Conservation (phyloP, 306 rosid species). For the Glycyrrhiza uralensis region DNA sequence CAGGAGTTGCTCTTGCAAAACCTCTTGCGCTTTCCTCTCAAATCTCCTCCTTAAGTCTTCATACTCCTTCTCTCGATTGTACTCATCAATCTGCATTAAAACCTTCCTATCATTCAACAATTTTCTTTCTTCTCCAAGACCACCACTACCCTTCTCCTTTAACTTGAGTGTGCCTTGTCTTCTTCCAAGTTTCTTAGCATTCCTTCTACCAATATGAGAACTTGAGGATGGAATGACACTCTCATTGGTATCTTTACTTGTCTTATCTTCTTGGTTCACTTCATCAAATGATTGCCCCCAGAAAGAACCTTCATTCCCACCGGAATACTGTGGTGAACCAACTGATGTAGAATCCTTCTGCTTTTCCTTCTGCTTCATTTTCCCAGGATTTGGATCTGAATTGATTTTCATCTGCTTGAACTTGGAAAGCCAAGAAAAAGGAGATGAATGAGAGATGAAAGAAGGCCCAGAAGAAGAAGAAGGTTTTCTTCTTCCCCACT, state of each 20-base stretch:
- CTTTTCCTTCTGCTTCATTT: slow-evolving; percentile 37
- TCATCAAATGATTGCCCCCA: slow-evolving; percentile 55
- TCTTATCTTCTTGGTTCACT: slow-evolving; percentile 36
- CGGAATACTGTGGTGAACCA: slow-evolving; percentile 22
- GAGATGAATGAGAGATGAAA: slow-evolving; percentile 50
- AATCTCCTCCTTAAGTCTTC: slow-evolving; percentile 41
- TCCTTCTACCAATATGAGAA: slow-evolving; percentile 20
- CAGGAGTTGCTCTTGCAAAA: slow-evolving; percentile 32
- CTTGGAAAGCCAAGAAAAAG: slow-evolving; percentile 75
- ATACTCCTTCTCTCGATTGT: slow-evolving; percentile 34
- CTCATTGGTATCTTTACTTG: slow-evolving; percentile 31
- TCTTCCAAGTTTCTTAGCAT: slow-evolving; percentile 22
- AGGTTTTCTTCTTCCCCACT: slow-evolving; percentile 58
- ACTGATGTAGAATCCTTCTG: slow-evolving; percentile 27
- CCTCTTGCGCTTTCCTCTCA: slow-evolving; percentile 39
- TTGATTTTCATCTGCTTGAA: slow-evolving; percentile 53
- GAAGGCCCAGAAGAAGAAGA: slow-evolving; percentile 49
- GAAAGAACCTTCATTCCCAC: slow-evolving; percentile 31
- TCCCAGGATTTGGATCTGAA: slow-evolving; percentile 40
- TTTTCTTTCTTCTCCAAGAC: slow-evolving; percentile 27
- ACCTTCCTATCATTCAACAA: slow-evolving; percentile 25
- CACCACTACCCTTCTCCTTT: slow-evolving; percentile 27
- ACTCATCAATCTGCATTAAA: slow-evolving; percentile 15
- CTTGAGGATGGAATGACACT: slow-evolving; percentile 25
- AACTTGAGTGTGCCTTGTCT: slow-evolving; percentile 37